phyloP scores from a whole-genome alignment of 2,329 filamentous ascomycete genomes.

The Lasiodiplodia gonubiensis region DNA sequence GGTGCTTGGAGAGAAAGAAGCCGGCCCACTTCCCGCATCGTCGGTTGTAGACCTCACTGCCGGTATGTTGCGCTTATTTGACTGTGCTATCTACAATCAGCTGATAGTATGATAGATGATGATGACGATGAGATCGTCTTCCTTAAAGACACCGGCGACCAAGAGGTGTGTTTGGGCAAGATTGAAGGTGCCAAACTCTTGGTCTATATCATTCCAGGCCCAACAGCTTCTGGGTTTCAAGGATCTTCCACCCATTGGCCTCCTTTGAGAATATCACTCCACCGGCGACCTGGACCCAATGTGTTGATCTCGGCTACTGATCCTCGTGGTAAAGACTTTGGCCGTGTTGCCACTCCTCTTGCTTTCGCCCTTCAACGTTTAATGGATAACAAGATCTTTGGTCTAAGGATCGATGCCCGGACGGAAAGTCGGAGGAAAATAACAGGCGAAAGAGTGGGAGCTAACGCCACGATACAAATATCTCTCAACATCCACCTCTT shows the following conservation, averaged over 20 bases:
- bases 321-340: constrained; percentile 72
- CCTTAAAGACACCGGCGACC: constrained; percentile 64
- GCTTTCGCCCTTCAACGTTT: constrained; percentile 73
- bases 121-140: constrained; percentile 63
- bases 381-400: constrained; percentile 67
- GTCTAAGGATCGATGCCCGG: constrained; percentile 73
- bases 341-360: constrained; percentile 71
- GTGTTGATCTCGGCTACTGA: constrained; percentile 76
- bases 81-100: neutral
- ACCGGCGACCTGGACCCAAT: constrained; percentile 61
- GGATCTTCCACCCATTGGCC: constrained; percentile 72
- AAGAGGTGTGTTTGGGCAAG: constrained; percentile 83
- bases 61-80: constrained; percentile 21
- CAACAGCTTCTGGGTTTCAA: constrained; percentile 66
- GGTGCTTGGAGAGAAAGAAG: constrained; percentile 59
- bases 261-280: constrained; percentile 73
- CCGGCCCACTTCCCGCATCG: constrained; percentile 33
- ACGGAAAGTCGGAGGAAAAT: constrained; percentile 70
- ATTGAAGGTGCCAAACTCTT: constrained; percentile 71
- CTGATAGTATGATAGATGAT: constrained; percentile 46
- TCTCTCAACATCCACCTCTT: constrained; percentile 70
- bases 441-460: constrained; percentile 59
- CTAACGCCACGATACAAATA: constrained; percentile 29
- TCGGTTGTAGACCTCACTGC: constrained; percentile 54
- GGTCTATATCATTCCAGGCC: constrained; percentile 70